Evolutionary conservation across 176 grass and related monocot genomes (phyloP), one percentile per base, ranked within the genome.

Genomic region (Carex myosuroides): DNA sequence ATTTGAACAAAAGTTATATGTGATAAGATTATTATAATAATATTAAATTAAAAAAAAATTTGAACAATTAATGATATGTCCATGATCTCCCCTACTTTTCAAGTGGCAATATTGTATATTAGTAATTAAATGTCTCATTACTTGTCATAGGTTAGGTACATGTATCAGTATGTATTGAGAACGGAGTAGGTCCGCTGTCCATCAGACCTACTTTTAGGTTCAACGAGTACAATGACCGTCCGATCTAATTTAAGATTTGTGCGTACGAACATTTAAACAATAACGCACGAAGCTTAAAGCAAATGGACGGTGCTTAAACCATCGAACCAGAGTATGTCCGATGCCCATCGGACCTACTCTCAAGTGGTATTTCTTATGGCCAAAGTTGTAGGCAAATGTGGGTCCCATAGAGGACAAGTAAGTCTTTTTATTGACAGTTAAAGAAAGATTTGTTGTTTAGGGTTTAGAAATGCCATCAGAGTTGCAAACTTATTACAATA

Each of bases 361-460:
- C n/a, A n/a, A n/a, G n/a, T n/a, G n/a, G n/a, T 24, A 24, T 24
- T 24, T 24, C 22, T 76, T 76, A 76, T 50, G 30, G 70, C 18
- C 70, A 55, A 76, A 32, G 55, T 7, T 50, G 72, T 32, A 76
- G 48, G 48, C 22, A 29, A 17, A 22, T 56, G 72, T 76, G 50
- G 72, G 48, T 56, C 73, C 73, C 50, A 30, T 4, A 30, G 29
- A 77, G 73, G 46, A 17, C 50, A 77, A 33, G 10, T 55, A 56
- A 13, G 73, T 77, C 46, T 56, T 77, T 77, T 77, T 56, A 77
- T 54, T 3, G 73, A 77, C 73, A 77, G 73, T 77, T 77, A 77
- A 48, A 77, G 48, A 70, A 44, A 44, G 48, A 56, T 77, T 77
- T 77, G 73, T 77, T 77, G 73, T 55, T 77, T 77, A 22, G 50